These are phyloP conservation scores for Kazachstania bromeliacearum DNA, from an alignment of 805 yeast genomes.

Conservation along the genomic window DNA sequence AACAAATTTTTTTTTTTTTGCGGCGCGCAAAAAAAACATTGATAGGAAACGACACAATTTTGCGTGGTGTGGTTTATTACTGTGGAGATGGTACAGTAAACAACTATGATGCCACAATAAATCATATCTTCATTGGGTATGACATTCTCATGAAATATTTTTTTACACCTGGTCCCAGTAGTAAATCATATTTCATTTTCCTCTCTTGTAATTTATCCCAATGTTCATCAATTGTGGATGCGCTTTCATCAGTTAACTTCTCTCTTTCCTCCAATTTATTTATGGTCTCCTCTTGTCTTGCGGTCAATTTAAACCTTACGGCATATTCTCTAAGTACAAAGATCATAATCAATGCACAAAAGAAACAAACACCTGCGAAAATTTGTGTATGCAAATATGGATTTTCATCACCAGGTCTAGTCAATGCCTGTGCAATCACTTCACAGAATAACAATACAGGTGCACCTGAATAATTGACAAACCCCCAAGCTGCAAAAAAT, in stretches of 20 bases:
- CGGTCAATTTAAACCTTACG: conserved; percentile 33
- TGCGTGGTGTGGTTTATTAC: no score
- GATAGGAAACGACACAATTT: no score
- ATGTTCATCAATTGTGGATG: conserved; percentile 1
- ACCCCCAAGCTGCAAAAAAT: conserved; percentile 33
- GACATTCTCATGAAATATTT: conserved; percentile 20
- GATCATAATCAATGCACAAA: conserved; percentile 34
- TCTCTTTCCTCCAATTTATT: neutral
- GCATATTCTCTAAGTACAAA: conserved; percentile 44
- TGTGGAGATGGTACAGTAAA: no score
- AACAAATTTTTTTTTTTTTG: no score
- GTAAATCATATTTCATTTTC: conserved; percentile 11
- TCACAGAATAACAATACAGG: conserved; percentile 38
- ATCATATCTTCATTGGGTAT: conserved; percentile 19
- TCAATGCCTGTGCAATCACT: conserved; percentile 43
- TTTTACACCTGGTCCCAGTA: conserved; percentile 13
- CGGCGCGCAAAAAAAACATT: no score
- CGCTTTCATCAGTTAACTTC: neutral
- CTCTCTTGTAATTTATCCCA: conserved; percentile 9
- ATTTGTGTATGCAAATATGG: conserved; percentile 54
- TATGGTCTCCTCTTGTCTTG: conserved; percentile 6
- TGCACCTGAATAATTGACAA: conserved; percentile 27
- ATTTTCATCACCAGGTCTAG: conserved; percentile 18
- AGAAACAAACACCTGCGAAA: conserved; percentile 45
- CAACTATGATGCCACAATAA: neutral